Conservation (phyloP, 2,329 filamentous ascomycete species). For the Aureobasidium vineae region DNA sequence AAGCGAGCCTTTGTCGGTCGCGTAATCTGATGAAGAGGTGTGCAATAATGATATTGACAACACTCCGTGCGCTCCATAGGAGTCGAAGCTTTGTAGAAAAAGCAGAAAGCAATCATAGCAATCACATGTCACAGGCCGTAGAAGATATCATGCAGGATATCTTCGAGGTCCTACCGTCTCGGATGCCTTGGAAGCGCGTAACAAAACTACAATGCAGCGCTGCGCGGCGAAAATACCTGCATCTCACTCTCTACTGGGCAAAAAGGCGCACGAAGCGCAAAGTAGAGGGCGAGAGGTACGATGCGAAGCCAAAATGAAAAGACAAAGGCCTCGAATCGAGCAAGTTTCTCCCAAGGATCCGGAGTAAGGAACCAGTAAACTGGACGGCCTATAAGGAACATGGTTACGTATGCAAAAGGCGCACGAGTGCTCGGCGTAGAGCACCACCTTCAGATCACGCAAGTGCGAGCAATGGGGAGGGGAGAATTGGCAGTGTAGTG, state of each 20-base stretch:
- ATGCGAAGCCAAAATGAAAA: conserved; percentile 60
- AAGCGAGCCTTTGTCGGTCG: conserved; percentile 56
- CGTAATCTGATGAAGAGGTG: conserved; percentile 39
- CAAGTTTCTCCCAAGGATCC: conserved; percentile 79
- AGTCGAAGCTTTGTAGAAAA: conserved; percentile 20
- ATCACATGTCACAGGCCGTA: conserved; percentile 50
- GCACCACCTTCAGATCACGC: conserved; percentile 67
- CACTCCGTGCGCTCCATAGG: conserved; percentile 47
- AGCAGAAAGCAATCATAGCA: conserved; percentile 35
- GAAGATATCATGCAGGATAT: conserved; percentile 50
- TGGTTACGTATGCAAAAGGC: conserved; percentile 81
- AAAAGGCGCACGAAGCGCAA: conserved; percentile 23
- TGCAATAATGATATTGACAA: conserved; percentile 30
- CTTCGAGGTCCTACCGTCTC: conserved; percentile 48
- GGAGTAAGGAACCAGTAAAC: conserved; percentile 74
- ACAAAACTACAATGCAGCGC: conserved; percentile 27
- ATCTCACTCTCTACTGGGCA: conserved; percentile 26
- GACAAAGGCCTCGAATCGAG: conserved; percentile 58
- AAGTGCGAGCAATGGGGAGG: conserved; percentile 46
- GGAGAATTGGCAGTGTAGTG: conserved; percentile 29
- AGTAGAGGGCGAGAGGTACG: conserved; percentile 50
- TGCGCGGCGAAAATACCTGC: conserved; percentile 27
- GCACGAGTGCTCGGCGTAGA: conserved; percentile 74
- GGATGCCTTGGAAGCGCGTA: conserved; percentile 66
- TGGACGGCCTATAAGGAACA: conserved; percentile 75